These are phyloP conservation scores for Paraphysoderma sedebokerense DNA, from an alignment of 371 early-diverging fungal genomes.

Conservation along the genomic window DNA sequence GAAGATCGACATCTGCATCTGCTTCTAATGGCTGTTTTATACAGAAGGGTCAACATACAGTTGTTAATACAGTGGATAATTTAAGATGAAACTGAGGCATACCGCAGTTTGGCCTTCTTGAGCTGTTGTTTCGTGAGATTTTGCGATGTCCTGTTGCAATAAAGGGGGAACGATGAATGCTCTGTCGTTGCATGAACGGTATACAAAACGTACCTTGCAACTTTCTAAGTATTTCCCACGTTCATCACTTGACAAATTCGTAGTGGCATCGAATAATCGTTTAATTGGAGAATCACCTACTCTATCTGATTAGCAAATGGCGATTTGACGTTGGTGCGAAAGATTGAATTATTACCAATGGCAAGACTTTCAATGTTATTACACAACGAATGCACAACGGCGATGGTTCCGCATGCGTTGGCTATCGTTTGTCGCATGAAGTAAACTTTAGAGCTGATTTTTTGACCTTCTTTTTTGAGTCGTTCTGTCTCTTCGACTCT, in stretches of 20 bases:
- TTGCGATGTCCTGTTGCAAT: conserved; percentile 18
- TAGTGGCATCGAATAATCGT: conserved; percentile 37
- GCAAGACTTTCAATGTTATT: conserved; percentile 27
- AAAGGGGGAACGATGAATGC: no score
- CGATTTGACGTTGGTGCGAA: conserved; percentile 1
- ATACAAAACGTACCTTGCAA: conserved; percentile 3
- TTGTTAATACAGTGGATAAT: neutral
- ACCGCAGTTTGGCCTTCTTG: conserved; percentile 58
- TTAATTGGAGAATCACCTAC: conserved; percentile 37
- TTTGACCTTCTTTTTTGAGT: conserved; percentile 27
- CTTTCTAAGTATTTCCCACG: conserved; percentile 49
- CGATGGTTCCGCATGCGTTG: conserved; percentile 86
- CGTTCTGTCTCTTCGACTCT: conserved; percentile 30
- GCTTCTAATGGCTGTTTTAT: conserved; percentile 31
- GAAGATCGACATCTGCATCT: conserved; percentile 55
- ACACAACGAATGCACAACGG: conserved; percentile 50
- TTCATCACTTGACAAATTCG: conserved; percentile 39
- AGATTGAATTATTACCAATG: neutral
- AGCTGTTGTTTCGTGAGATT: conserved; percentile 40
- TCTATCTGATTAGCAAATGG: neutral
- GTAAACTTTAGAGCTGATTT: conserved; percentile 32
- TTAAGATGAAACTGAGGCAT: neutral
- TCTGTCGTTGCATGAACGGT: neutral
- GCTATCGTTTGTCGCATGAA: conserved; percentile 75
- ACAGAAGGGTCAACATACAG: no score